Base-by-base conservation (phyloP, 768 basidiomycete species). In the Glaciozyma antarctica region DNA sequence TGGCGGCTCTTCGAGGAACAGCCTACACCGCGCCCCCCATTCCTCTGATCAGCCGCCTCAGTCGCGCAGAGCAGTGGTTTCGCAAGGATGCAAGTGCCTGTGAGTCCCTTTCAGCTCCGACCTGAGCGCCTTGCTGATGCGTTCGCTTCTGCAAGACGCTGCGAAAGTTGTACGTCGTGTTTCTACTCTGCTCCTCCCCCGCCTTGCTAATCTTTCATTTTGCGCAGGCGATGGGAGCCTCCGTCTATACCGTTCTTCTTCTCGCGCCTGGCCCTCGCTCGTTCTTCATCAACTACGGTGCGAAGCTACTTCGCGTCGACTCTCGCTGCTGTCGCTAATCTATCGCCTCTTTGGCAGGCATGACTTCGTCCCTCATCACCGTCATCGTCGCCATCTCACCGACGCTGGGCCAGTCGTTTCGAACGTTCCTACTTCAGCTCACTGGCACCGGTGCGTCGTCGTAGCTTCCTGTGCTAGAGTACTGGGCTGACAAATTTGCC, bases 331-430 rank as follows among this genome's bases (percentile, higher is more conserved):
- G 57, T 64, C 43, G 24, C 49, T 8, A 63, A 22, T 38, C 16
- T 6, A 5, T 8, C 19, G 10, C 55, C 7, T 44, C 43, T 13
- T 21, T 34, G 12, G n/a, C 38, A 58, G 56, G 45, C 1, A 58
- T 65, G 53, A 28, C 62, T 5, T 60, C 67, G 30, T 58, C 58
- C 1, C 56, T 66, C 38, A 67, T 67, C 59, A 71, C 69, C 6
- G 48, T 71, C 45, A 56, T 67, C 28, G 69, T 71, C 19, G 69
- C 66, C 0, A 63, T 67, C 34, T n/a, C 49, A 6, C 69, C 69
- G 5, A 65, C 66, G 5, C 58, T 71, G 57, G 58, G 32, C 7
- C 32, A 49, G 17, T 34, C 26, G 4, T 51, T 24, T 0, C 19
- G 45, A 2, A 12, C 43, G 0, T 30, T 56, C 34, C 19, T 34